Evolutionary conservation across 345 rosid species (phyloP), one percentile per base, ranked within the genome.

Genomic region (Syzygium oleosum): DNA sequence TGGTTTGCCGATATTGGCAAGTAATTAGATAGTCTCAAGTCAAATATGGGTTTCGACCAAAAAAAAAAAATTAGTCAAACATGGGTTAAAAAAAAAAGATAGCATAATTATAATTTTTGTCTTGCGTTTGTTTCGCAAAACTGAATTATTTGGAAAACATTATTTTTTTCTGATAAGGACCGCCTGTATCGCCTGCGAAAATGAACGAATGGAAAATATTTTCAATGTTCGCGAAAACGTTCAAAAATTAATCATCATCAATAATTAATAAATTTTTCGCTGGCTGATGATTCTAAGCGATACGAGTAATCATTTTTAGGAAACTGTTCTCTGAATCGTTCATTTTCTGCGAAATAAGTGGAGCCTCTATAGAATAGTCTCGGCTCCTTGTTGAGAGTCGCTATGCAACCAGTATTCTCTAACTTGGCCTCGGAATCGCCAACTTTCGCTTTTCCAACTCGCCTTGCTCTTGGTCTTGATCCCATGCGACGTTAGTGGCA

Each of bases 271-370:
- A 2, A 27, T 5, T 4, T 5, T 38, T 43, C 46, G 7, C 7
- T 43, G 46, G 7, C 7, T 6, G 46, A 43, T 43, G 46, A 43
- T 43, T 43, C 46, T 4, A 6, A 43, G 46, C 46, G 46, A 6
- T 43, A 43, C 46, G 46, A 43, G 7, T 43, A 43, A 27, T 38
- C 25, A 9, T 38, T 73, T 73, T 19, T 68, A 2, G 5, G 5
- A 65, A 65, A 16, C 1, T 8, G 23, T 16, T 9, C 9, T 31
- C 0, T 9, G 10, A 34, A 68, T 17, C 5, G 10, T 17, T 17
- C 0, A 11, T 5, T 17, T 31, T 2, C 9, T 0, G 1, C 0
- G 0, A 34, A 31, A 68, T 5, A 31, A 68, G 2, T 9, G 1
- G 12, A 17, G 12, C 12, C 6, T 2, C 1, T 31, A 0, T 7